phyloP scores from a whole-genome alignment of 305 asterid species.

The Fraxinus albicans region DNA sequence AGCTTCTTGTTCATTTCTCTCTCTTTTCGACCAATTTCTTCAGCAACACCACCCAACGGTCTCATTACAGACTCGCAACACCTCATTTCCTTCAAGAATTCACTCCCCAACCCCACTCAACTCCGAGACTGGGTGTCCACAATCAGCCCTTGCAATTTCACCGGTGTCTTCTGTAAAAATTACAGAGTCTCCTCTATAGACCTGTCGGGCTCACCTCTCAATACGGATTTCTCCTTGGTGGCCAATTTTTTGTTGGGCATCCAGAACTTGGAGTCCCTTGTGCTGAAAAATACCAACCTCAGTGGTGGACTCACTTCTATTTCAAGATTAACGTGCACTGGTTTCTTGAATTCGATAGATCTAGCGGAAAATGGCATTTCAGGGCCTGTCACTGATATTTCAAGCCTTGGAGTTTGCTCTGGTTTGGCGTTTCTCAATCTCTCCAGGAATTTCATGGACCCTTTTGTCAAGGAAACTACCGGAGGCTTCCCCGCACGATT shows the following conservation, averaged over 20 bases:
- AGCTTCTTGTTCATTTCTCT: neutral
- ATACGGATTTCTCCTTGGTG: slow-evolving; percentile 50
- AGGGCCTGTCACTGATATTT: slow-evolving; percentile 62
- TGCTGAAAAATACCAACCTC: slow-evolving; percentile 49
- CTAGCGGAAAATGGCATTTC: slow-evolving; percentile 66
- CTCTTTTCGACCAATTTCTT: neutral
- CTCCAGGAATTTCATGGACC: slow-evolving; percentile 59
- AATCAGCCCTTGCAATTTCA: slow-evolving; percentile 57
- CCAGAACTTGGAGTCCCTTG: slow-evolving; percentile 54
- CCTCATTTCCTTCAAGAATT: neutral
- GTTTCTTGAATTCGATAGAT: slow-evolving; percentile 50
- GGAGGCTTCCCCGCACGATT: slow-evolving; percentile 24
- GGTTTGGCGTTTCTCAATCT: slow-evolving; percentile 55
- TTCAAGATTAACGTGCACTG: slow-evolving; percentile 41
- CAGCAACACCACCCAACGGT: neutral
- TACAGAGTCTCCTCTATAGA: slow-evolving; percentile 59
- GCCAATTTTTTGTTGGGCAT: slow-evolving; percentile 48
- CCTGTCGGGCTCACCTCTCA: slow-evolving; percentile 49
- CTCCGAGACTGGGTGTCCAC: slow-evolving; percentile 46
- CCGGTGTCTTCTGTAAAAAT: slow-evolving; percentile 62
- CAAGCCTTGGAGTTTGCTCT: slow-evolving; percentile 55
- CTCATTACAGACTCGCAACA: neutral
- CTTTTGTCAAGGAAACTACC: slow-evolving; percentile 20
- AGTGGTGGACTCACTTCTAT: slow-evolving; percentile 52
- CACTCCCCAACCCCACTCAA: neutral